A percentile compares a stretch with the other conserved stretches of the same genome.
Conservation (phyloP, 2,329 filamentous ascomycete genomes). For the Xylariaceae sp. region DNA sequence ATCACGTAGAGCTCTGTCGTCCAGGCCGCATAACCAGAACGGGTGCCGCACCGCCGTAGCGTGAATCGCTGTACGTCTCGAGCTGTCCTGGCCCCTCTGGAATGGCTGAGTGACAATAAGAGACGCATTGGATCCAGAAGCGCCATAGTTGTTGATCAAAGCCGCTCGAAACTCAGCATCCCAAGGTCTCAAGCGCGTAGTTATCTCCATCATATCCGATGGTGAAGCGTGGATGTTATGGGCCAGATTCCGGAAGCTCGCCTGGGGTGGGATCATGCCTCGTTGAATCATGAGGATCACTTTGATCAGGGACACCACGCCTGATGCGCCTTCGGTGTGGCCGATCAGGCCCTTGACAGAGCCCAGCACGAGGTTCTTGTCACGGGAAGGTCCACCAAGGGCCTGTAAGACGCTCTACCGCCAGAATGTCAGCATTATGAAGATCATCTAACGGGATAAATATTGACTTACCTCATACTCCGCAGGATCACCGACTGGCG, state of each 20-base stretch:
- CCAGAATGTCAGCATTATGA: too few species aligned
- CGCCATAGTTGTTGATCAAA: slow-evolving; percentile 30
- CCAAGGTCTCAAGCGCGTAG: slow-evolving; percentile 14
- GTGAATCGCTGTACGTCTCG: too few species aligned
- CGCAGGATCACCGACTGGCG: slow-evolving; percentile 3
- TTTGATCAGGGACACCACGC: slow-evolving; percentile 5
- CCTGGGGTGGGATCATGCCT: slow-evolving; percentile 4
- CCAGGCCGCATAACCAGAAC: neutral
- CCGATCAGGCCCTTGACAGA: slow-evolving; percentile 6
- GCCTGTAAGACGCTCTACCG: too few species aligned
- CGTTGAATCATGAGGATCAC: slow-evolving; percentile 3
- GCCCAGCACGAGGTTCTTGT: slow-evolving; percentile 3
- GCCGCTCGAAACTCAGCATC: slow-evolving; percentile 10
- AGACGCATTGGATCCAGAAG: slow-evolving; percentile 27
- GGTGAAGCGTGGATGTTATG: neutral
- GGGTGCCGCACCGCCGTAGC: neutral
- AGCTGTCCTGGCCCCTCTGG: too few species aligned
- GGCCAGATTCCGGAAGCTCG: slow-evolving; percentile 1
- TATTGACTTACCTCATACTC: too few species aligned
- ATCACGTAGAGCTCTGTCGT: neutral
- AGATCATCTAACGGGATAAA: too few species aligned
- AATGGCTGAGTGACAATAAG: slow-evolving; percentile 17
- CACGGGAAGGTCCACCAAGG: slow-evolving; percentile 1
- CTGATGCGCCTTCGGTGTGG: slow-evolving; percentile 4
- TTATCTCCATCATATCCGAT: slow-evolving; percentile 16